These are phyloP conservation scores for Paramecium octaurelia DNA, from an alignment of 73 alveolate species.

Conservation along the genomic window DNA sequence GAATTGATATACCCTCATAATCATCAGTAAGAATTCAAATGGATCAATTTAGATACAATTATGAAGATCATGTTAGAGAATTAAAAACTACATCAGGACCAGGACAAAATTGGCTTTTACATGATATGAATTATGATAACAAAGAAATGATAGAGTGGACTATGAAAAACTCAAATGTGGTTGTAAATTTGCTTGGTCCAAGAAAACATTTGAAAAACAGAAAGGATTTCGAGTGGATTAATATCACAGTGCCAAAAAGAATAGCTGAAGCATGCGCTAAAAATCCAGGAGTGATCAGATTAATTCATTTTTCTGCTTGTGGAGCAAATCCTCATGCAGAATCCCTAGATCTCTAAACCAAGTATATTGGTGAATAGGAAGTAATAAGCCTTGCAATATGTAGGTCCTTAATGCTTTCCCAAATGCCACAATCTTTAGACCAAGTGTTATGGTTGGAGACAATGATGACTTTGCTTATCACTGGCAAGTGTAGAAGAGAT, in stretches of 20 bases:
- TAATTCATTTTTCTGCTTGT: constrained; percentile 71
- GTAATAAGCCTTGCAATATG: background rate
- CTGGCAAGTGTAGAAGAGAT: constrained; percentile 55
- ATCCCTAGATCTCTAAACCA: constrained; percentile 60
- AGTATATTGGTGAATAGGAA: constrained; percentile 70
- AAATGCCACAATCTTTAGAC: constrained; percentile 69
- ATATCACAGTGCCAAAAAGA: constrained; percentile 64
- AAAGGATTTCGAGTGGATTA: constrained; percentile 51
- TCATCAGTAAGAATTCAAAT: constrained; percentile 16
- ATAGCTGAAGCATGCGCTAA: constrained; percentile 71
- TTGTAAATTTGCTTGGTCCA: constrained; percentile 66
- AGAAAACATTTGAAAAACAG: constrained; percentile 46
- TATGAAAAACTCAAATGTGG: constrained; percentile 66
- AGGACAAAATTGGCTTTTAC: constrained; percentile 42
- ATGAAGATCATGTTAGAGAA: constrained; percentile 59
- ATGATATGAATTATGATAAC: constrained; percentile 59
- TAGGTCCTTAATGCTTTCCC: constrained; percentile 61
- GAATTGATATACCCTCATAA: constrained; percentile 60
- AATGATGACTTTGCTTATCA: constrained; percentile 60
- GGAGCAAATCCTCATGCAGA: constrained; percentile 65
- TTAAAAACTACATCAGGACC: constrained; percentile 44
- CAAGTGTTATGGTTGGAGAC: constrained; percentile 64
- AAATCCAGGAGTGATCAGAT: constrained; percentile 64
- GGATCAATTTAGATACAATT: background rate
- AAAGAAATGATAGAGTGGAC: constrained; percentile 63